Evolutionary conservation across 164 flowering plant genomes (phyloP).

Genomic region (Magnolia sinica): DNA sequence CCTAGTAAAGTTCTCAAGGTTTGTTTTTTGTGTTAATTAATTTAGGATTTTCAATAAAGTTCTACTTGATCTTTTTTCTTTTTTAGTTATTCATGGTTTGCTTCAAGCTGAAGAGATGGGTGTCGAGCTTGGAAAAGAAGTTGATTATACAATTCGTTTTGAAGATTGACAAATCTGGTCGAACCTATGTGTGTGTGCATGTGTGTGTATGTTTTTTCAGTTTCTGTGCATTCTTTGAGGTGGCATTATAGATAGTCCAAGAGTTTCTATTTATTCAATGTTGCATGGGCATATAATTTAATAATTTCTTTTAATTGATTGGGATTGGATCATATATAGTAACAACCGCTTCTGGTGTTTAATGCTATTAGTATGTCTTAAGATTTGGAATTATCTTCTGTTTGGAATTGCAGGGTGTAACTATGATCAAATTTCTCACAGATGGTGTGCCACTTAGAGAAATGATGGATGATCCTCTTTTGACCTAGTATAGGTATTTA

Average conservation of each 20-base stretch:
- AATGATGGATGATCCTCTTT: conserved; percentile 99
- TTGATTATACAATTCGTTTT: conserved; percentile 91
- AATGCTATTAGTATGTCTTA: not conserved
- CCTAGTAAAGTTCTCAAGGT: too few relatives aligned
- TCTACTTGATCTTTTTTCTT: not conserved
- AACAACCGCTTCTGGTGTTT: not conserved
- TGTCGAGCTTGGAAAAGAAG: conserved; percentile 94
- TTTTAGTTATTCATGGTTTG: conserved; percentile 15
- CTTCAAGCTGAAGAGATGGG: conserved; percentile 97
- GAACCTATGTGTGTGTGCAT: conserved; percentile 9
- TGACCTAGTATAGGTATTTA: conserved; percentile 79
- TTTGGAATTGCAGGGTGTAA: conserved; percentile 60
- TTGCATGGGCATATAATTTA: not conserved
- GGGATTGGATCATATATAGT: not conserved
- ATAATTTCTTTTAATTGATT: not conserved
- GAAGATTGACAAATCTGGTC: conserved; percentile 79
- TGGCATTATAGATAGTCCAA: not conserved
- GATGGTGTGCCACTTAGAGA: conserved; percentile 93
- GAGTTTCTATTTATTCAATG: not conserved
- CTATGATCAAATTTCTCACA: conserved; percentile 84
- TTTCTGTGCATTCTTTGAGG: not conserved
- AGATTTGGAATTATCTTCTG: not conserved
- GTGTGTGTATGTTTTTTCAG: not conserved
- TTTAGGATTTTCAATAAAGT: not conserved
- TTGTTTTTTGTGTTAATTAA: too few relatives aligned